Percentiles rank a stretch among this genome's conserved stretches.
Evolutionary conservation across 441 rosid species (phyloP).

Genomic region (Dalechampia spathulata): DNA sequence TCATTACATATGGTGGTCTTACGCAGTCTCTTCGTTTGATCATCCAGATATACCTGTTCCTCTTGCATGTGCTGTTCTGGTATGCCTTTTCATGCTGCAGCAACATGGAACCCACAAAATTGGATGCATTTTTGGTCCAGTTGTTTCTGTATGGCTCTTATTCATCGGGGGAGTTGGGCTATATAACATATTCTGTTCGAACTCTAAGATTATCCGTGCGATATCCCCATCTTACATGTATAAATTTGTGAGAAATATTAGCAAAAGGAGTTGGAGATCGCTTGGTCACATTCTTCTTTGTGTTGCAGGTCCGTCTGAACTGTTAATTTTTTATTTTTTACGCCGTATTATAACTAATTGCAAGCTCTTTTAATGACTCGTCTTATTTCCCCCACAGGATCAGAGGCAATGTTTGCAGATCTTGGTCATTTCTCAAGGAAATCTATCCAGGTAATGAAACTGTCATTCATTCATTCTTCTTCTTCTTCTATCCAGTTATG

Average conservation of each 20-base stretch:
- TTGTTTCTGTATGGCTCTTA: constrained; percentile 45
- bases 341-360: too few species aligned
- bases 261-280: constrained; percentile 33
- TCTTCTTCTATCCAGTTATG: background rate
- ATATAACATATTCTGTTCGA: constrained; percentile 32
- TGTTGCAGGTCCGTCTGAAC: constrained; percentile 50
- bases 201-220: constrained; percentile 31
- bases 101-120: constrained; percentile 44
- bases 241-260: constrained; percentile 30
- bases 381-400: constrained; percentile 28
- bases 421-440: constrained; percentile 63
- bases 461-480: background rate
- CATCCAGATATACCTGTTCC: constrained; percentile 49
- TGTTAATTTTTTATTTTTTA: too few species aligned
- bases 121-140: constrained; percentile 49
- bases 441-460: constrained; percentile 42
- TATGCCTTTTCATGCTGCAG: constrained; percentile 52
- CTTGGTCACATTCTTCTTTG: constrained; percentile 52
- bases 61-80: constrained; percentile 45
- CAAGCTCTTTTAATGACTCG: background rate
- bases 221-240: constrained; percentile 42
- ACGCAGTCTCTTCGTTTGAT: background rate
- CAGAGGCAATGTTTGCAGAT: constrained; percentile 71
- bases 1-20: too few species aligned
- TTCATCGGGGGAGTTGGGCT: constrained; percentile 46